Base-by-base conservation (phyloP, 306 rosid genomes). In the Prunus davidiana region DNA sequence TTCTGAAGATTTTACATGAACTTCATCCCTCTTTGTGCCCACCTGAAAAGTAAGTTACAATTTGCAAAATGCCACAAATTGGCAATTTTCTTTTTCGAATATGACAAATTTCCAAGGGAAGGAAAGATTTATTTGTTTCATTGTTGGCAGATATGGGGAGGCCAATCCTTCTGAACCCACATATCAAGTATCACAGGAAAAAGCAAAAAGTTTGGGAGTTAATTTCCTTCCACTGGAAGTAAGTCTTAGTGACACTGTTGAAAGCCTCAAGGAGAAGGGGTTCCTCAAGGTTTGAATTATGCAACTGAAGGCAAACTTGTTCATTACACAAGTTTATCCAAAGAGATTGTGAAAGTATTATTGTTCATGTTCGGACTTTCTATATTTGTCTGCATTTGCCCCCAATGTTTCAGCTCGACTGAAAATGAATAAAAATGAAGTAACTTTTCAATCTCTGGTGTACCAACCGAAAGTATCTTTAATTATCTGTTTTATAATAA, bases 1-100 rank as follows among this genome's bases (percentile, higher is more conserved):
- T 32, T 12, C 32, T 69, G 24, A 61, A 69, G 20, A 47, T 78
- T 60, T 19, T 69, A 60, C 70, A 12, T 20, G 30, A 46, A 28
- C 69, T 69, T 22, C 70, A 60, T 34, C 81, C 81, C 20, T 14
- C 75, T 69, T 2, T 78, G 45, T 27, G 32, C 64, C 63, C 70
- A 46, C 67, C 73, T 27, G 56, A 67, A 3, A 76, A 45, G 80
- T 41, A 52, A 67, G 64, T 45, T n/a, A 18, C 7, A 18, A 71
- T 6, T 54, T 30, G 63, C 12, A 20, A 20, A 63, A 28, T 63
- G 43, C 67, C 67, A 15, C 45, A 28, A 30, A 18, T 28, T 46
- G 2, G 6, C 27, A 55, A 20, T 34, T 34, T 34, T 34, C 43
- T 34, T 34, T 34, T 34, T 34, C 43, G 8, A 34, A 34, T 34